These are phyloP conservation scores for Acanthamoeba triangularis DNA, from an alignment of 208 protist species.

Conservation along the genomic window DNA sequence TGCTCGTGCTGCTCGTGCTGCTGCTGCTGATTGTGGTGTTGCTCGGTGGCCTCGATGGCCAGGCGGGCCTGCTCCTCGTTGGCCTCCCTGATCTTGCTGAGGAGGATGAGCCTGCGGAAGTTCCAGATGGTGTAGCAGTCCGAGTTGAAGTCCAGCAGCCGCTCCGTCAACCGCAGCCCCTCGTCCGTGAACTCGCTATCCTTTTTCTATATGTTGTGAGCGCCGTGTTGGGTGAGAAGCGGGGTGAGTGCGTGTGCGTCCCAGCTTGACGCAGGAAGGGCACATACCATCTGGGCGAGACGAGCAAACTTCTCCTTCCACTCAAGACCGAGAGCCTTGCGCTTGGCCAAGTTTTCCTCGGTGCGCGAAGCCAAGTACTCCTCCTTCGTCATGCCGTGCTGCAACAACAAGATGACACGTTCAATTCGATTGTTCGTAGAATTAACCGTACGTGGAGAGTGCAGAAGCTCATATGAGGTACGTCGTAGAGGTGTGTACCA, in stretches of 20 bases:
- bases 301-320: constrained; percentile 45
- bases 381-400: constrained; percentile 59
- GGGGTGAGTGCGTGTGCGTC: neutral
- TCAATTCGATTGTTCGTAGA: too few species aligned
- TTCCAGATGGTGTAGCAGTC: constrained; percentile 73
- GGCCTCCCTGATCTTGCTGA: constrained; percentile 30
- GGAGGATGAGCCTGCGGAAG: constrained; percentile 26
- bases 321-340: constrained; percentile 15
- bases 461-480: neutral
- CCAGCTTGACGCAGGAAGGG: neutral
- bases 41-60: neutral
- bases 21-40: neutral
- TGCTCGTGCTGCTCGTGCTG: neutral
- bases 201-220: neutral
- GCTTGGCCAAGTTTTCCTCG: constrained; percentile 20
- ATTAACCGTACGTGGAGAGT: neutral
- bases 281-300: neutral
- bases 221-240: neutral
- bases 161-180: neutral
- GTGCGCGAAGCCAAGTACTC: constrained; percentile 47
- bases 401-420: constrained; percentile 14
- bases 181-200: constrained; percentile 16
- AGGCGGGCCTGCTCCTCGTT: constrained; percentile 38
- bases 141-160: constrained; percentile 59
- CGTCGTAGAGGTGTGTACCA: neutral